phyloP scores from a whole-genome alignment of 2,329 filamentous ascomycete genomes.

The Fonsecaea pedrosoi region DNA sequence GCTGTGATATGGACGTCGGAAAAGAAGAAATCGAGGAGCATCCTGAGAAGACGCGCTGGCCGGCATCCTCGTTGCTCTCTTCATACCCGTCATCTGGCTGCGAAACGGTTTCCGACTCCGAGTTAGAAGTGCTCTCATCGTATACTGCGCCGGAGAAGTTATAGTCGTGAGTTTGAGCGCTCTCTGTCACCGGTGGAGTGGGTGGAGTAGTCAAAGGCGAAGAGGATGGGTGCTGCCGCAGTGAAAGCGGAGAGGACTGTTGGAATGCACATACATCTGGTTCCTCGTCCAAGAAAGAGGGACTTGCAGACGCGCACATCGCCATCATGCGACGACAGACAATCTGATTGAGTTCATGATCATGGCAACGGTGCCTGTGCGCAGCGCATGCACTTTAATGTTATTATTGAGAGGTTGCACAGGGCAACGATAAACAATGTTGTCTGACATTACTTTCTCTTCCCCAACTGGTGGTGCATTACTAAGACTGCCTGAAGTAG shows the following conservation, averaged over 20 bases:
- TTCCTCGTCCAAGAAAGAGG: neutral
- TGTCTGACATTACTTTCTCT: neutral
- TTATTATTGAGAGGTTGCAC: neutral
- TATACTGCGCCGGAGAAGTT: slow-evolving; percentile 33
- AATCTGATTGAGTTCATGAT: neutral
- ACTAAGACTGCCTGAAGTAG: too few species aligned
- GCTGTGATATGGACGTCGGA: slow-evolving; percentile 37
- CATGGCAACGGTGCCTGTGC: neutral
- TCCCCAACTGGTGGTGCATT: neutral
- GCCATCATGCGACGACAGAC: slow-evolving; percentile 10
- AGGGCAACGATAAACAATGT: neutral
- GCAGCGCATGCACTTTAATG: neutral
- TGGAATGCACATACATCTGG: slow-evolving; percentile 27
- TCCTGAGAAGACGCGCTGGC: slow-evolving; percentile 31
- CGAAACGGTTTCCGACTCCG: slow-evolving; percentile 24
- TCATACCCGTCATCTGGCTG: slow-evolving; percentile 17
- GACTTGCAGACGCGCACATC: neutral
- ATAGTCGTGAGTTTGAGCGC: slow-evolving; percentile 29
- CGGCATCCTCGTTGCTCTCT: slow-evolving; percentile 13
- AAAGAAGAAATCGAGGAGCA: slow-evolving; percentile 40
- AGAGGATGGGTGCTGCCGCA: slow-evolving; percentile 29
- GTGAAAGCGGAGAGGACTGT: slow-evolving; percentile 36
- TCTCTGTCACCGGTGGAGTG: slow-evolving; percentile 17
- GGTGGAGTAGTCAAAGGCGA: slow-evolving; percentile 22
- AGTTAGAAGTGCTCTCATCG: slow-evolving; percentile 23